Evolutionary conservation across 2,329 filamentous ascomycete genomes (phyloP).

Genomic region (Verticillium nonalfalfae): DNA sequence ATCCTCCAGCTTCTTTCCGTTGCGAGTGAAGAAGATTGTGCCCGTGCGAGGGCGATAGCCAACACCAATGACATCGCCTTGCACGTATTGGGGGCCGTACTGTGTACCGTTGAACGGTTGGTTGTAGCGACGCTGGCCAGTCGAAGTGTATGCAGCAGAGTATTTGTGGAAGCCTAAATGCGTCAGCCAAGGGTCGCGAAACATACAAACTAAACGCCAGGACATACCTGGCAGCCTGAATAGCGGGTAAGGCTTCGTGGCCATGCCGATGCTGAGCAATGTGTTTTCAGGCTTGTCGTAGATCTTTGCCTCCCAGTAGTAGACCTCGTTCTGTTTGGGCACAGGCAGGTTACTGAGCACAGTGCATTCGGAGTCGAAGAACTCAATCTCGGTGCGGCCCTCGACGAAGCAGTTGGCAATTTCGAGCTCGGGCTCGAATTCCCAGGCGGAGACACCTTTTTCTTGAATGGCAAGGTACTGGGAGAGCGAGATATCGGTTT

Average conservation of each 20-base stretch:
- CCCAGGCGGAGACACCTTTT: constrained; percentile 99
- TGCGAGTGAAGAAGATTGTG: constrained; percentile 95
- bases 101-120: constrained; percentile 77
- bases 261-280: constrained; percentile 83
- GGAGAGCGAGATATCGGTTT: constrained; percentile 94
- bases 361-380: constrained; percentile 96
- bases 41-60: constrained; percentile 93
- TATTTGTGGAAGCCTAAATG: constrained; percentile 80
- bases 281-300: constrained; percentile 94
- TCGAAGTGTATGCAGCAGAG: constrained; percentile 86
- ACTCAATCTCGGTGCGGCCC: constrained; percentile 92
- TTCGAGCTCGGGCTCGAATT: constrained; percentile 97
- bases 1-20: constrained; percentile 95
- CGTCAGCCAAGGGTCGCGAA: not conserved
- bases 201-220: constrained; percentile 3
- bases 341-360: constrained; percentile 96
- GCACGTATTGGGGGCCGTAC: constrained; percentile 79
- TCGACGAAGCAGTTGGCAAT: constrained; percentile 99
- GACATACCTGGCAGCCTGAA: constrained; percentile 83
- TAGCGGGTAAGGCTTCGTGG: constrained; percentile 93
- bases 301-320: constrained; percentile 99
- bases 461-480: constrained; percentile 98
- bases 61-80: constrained; percentile 93
- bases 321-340: constrained; percentile 97
- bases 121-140: constrained; percentile 80